Base-by-base conservation (phyloP, 2,329 filamentous ascomycete genomes). In the Colletotrichum destructivum region DNA sequence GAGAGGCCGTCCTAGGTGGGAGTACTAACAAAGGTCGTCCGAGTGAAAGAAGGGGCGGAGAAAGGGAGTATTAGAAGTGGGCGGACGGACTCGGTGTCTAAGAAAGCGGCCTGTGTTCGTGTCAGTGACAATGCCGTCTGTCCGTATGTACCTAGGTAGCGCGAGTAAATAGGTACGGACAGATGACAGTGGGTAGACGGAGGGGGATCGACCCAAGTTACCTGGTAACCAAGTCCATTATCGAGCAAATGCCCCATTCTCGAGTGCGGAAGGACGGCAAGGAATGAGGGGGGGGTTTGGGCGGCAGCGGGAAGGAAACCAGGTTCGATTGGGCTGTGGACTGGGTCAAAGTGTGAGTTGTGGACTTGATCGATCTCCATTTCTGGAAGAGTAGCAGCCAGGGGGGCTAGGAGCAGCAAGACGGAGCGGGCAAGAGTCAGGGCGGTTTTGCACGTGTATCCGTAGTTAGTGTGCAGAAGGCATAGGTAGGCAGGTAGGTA, bases 261-360 rank as follows among this genome's bases (percentile, higher is more conserved):
- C 15, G 44, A 51, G 38, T 44, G 56, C 63, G 68, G 68, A 61
- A 67, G 49, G 68, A 42, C 68, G 68, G 68, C 68, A 71, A 38
- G 49, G 59, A 42, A 66, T 40, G n/a, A 66, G 21, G 63, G 63
- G 66, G 38, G 6, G 42, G 46, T 23, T 31, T 64, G 54, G 44
- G 31, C 44, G n/a, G 56, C 54, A 52, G 26, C 18, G 35, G 26
- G 26, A 63, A 42, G 12, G n/a, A 40, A 52, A 44, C 65, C 23
- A 31, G 62, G 35, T 35, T 35, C 31, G 31, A 35, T 35, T 35
- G 31, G 31, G 31, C 31, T 35, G 31, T 63, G 62, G 23, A 49
- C 35, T 49, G 42, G 42, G 51, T 26, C 5, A 51, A 6, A 21
- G 23, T 47, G 11, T 47, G 42, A 31, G 11, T 21, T 56, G 26